Evolutionary conservation across 768 basidiomycete species (phyloP).

Genomic region (Mycena metata): DNA sequence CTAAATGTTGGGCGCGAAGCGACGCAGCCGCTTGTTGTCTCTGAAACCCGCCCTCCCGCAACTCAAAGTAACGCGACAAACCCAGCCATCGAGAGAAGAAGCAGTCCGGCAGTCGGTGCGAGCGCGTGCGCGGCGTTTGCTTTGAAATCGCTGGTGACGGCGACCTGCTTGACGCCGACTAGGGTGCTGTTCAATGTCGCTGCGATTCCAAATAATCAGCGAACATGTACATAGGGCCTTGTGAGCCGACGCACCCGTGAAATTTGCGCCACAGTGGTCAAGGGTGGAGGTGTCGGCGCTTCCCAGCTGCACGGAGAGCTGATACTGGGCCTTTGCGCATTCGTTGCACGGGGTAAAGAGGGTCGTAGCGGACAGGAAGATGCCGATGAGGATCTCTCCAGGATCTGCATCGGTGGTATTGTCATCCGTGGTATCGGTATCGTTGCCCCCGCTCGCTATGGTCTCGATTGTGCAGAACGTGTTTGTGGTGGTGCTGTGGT

Average conservation of each 20-base stretch:
- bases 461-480: slow-evolving; percentile 11
- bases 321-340: slow-evolving; percentile 17
- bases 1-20: too few species aligned
- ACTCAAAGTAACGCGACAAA: slow-evolving; percentile 2
- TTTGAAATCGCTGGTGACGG: neutral
- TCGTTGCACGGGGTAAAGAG: slow-evolving; percentile 1
- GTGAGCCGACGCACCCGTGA: slow-evolving; percentile 5
- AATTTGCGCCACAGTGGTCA: slow-evolving; percentile 13
- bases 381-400: neutral
- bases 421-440: neutral
- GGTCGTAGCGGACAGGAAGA: neutral
- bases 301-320: neutral
- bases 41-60: too few species aligned
- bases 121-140: slow-evolving; percentile 2
- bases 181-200: slow-evolving; percentile 3
- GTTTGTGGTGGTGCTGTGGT: slow-evolving; percentile 1
- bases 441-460: neutral
- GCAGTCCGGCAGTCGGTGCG: slow-evolving; percentile 3
- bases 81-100: slow-evolving; percentile 4
- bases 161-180: slow-evolving; percentile 5
- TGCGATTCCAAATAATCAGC: neutral
- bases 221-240: neutral
- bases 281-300: neutral
- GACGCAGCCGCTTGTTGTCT: too few species aligned
- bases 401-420: neutral